Base-by-base conservation (phyloP, 768 basidiomycete genomes). In the Auricularia cornea region DNA sequence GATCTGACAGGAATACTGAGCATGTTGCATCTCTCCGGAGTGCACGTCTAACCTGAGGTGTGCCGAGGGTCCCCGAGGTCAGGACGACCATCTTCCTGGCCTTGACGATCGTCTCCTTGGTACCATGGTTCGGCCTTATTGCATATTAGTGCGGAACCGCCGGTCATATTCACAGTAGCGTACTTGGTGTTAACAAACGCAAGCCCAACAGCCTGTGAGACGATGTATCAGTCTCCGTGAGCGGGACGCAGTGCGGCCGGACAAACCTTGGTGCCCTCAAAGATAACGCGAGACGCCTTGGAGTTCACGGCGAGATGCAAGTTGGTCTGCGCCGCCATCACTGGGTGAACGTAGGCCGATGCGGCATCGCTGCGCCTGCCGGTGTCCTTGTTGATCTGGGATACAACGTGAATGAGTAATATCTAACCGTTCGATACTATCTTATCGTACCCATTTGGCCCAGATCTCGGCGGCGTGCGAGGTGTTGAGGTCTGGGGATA, bases 321-420 rank as follows among this genome's bases (percentile, higher is more conserved):
- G 75, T 88, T 89, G 69, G 68, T 76, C 73, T 89, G 87, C 44
- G 81, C 73, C 67, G 87, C 86, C 84, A 83, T 86, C 41, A 87
- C 85, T 62, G 84, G 83, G 79, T 87, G 86, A 51, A 88, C 83
- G 70, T 87, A 87, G 23, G 84, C 85, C 54, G 85, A 86, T 2
- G 87, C 85, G 59, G 87, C 86, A 66, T 89, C 87, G 65, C 84
- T 86, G 60, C 86, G 84, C 65, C 87, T 77, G 64, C 87, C 87
- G 38, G 86, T 88, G 69, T 87, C 82, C 67, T 85, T 80, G 73
- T 87, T 87, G 79, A 89, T 86, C 70, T 38, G 16, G 8, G 16
- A 38, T 8, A 38, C 10, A 14, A 14, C 35, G 10, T 38, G 35
- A 8, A 14, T 38, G 8, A 38, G 35, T 38, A 38, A n/a, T n/a